Conservation (phyloP, 192 early-diverging fungal species). For the Rhizophlyctis rosea region DNA sequence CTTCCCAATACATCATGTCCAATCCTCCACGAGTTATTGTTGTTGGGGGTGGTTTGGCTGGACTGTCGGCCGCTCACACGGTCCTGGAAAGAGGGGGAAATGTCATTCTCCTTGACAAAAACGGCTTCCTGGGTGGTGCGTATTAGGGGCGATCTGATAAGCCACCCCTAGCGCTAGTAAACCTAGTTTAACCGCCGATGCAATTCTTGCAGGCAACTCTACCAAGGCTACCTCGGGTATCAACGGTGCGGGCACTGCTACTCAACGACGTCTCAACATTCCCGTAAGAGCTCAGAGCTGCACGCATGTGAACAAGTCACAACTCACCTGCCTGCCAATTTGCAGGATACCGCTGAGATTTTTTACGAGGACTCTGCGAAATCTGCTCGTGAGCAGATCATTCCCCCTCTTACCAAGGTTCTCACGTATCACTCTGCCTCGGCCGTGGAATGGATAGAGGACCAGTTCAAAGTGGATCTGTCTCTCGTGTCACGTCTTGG, state of each 20-base stretch:
- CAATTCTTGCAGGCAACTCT: constrained; percentile 90
- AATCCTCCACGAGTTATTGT: constrained; percentile 59
- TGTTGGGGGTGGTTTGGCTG: constrained; percentile 88
- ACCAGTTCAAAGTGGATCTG: constrained; percentile 84
- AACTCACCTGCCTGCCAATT: constrained; percentile 11
- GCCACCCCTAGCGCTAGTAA: too few species aligned
- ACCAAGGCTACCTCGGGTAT: constrained; percentile 98
- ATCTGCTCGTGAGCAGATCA: constrained; percentile 80
- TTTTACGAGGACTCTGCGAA: constrained; percentile 85
- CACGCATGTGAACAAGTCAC: neutral
- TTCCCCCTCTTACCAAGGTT: constrained; percentile 77
- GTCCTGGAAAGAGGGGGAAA: constrained; percentile 79
- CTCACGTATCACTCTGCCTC: constrained; percentile 80
- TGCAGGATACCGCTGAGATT: constrained; percentile 73
- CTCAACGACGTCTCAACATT: constrained; percentile 66
- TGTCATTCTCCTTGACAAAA: constrained; percentile 83
- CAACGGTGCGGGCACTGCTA: constrained; percentile 87
- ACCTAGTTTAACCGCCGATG: too few species aligned
- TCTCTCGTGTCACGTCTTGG: constrained; percentile 83
- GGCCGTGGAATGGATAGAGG: constrained; percentile 91
- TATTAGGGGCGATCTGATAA: too few species aligned
- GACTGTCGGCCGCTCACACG: constrained; percentile 84
- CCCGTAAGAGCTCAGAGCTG: constrained; percentile 32
- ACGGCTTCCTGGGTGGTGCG: constrained; percentile 77
- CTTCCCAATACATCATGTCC: too few species aligned